Percentiles rank a stretch among this genome's conserved stretches.
These are phyloP conservation scores for Cyclotella sp. DNA, from an alignment of 108 stramenopile species.

Conservation along the genomic window DNA sequence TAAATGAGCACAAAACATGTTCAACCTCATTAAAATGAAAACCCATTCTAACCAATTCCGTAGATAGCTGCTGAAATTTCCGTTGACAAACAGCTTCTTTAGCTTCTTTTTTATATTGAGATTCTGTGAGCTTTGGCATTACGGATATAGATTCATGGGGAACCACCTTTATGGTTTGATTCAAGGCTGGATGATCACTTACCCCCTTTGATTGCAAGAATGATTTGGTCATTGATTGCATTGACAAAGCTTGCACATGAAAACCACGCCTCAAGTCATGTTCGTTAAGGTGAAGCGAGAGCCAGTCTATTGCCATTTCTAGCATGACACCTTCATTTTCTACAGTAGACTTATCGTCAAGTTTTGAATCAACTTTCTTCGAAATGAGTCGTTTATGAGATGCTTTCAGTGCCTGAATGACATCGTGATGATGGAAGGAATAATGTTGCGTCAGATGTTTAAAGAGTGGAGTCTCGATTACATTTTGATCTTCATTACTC, in stretches of 20 bases:
- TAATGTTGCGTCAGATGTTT: conserved; percentile 57
- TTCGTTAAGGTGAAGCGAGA: conserved; percentile 74
- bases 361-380: conserved; percentile 13
- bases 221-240: background rate
- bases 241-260: conserved; percentile 41
- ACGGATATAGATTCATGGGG: conserved; percentile 75
- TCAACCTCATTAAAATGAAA: conserved; percentile 36
- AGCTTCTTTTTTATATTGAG: conserved; percentile 54
- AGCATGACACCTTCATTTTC: conserved; percentile 32
- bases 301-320: conserved; percentile 75
- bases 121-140: conserved; percentile 48
- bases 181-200: background rate
- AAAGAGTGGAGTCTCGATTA: conserved; percentile 43
- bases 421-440: conserved; percentile 59
- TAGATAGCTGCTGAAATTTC: conserved; percentile 22
- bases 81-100: conserved; percentile 11
- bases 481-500: conserved; percentile 14
- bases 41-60: conserved; percentile 34
- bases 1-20: conserved; percentile 5
- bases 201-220: background rate
- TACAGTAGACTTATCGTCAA: background rate
- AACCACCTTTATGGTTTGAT: conserved; percentile 53
- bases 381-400: conserved; percentile 41
- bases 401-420: conserved; percentile 48
- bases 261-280: conserved; percentile 61